Percentiles rank a stretch among this genome's conserved stretches.
Evolutionary conservation across 345 rosid genomes (phyloP).

Genomic region (Corchorus olitorius): DNA sequence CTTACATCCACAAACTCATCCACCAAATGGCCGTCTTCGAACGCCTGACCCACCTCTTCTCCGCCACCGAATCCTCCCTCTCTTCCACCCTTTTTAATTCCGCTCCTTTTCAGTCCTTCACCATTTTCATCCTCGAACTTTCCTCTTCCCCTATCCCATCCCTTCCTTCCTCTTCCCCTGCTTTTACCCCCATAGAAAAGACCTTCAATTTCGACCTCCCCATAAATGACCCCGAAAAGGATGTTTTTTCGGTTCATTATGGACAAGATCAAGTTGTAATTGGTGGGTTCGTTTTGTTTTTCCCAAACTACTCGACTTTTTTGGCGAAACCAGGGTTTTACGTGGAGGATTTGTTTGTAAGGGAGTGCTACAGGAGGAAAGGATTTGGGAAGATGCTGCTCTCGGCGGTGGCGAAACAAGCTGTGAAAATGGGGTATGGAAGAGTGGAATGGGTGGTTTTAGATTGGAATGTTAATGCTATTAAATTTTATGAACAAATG

Average conservation of each 20-base stretch:
- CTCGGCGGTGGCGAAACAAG: constrained; percentile 80
- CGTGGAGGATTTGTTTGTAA: constrained; percentile 79
- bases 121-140: constrained; percentile 78
- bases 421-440: constrained; percentile 84
- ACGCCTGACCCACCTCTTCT: constrained; percentile 58
- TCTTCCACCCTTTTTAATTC: constrained; percentile 69
- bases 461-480: constrained; percentile 90
- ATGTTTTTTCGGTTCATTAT: constrained; percentile 40
- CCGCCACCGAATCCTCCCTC: constrained; percentile 82
- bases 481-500: constrained; percentile 83
- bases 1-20: constrained; percentile 83
- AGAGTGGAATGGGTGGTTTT: constrained; percentile 92
- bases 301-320: constrained; percentile 75
- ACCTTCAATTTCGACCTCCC: constrained; percentile 51
- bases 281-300: constrained; percentile 85
- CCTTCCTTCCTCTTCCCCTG: constrained; percentile 21
- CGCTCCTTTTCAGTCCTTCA: constrained; percentile 80
- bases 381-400: constrained; percentile 78
- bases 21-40: constrained; percentile 93
- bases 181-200: constrained; percentile 44
- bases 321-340: constrained; percentile 79
- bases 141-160: constrained; percentile 52
- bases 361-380: constrained; percentile 78
- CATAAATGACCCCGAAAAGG: constrained; percentile 56
- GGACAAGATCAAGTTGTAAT: constrained; percentile 38